Evolutionary conservation across 768 basidiomycete genomes (phyloP), one percentile per base, ranked within the genome.

Genomic region (Scleroderma bovista): DNA sequence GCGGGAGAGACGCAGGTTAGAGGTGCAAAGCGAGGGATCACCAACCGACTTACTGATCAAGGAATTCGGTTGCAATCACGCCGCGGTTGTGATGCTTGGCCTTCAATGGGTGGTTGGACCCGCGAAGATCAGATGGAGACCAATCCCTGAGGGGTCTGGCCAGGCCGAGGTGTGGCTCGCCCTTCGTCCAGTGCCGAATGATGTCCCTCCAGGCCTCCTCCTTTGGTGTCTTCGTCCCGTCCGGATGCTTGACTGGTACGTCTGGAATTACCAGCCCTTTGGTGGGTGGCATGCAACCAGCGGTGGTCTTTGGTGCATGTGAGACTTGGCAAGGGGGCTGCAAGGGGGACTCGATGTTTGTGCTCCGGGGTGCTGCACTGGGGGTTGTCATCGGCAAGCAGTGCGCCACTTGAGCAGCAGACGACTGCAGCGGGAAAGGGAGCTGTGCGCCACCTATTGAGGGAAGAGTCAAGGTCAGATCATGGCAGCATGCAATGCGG

Each of bases 41-140:
- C n/a, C n/a, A n/a, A n/a, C n/a, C n/a, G n/a, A 41, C 46, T 44
- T 32, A 55, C 53, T 2, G 32, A 2, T 54, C 20, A 41, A 54
- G 22, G 13, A 51, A 54, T 15, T 54, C 42, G 2, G 44, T 24
- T 1, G 43, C 38, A 1, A 51, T 51, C 0, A 48, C 5, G 4
- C 42, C 33, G 10, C 19, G 23, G n/a, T 55, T n/a, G 16, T 31
- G 13, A 23, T 55, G 44, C n/a, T 54, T 54, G 4, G 12, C 9
- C 9, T n/a, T 22, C 3, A 54, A 51, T 13, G 43, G 3, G 12
- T 38, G 17, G 43, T 51, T 54, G 23, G 13, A 17, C 1, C 46
- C 50, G 15, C 10, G 32, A 29, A 11, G 20, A 45, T 49, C 47
- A 3, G 29, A 9, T 10, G 24, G 13, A 3, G 50, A 50, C 53